phyloP scores from a whole-genome alignment of 108 stramenopile genomes.

The Pseudonitzschia pungens region DNA sequence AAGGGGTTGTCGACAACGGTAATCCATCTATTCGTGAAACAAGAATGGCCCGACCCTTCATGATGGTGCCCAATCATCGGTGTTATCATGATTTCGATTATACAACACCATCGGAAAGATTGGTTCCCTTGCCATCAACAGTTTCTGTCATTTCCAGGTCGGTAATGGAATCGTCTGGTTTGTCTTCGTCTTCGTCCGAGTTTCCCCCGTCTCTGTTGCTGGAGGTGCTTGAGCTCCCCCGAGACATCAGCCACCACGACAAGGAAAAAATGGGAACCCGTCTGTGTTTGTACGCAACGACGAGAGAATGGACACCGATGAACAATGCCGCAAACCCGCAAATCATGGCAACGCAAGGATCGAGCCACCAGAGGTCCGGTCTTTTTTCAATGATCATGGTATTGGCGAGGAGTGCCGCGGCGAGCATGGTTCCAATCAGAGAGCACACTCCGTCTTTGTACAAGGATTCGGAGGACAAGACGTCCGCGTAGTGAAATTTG shows the following conservation, averaged over 20 bases:
- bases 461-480: slow-evolving; percentile 53
- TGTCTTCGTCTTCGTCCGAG: not conserved
- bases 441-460: slow-evolving; percentile 81
- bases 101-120: not conserved
- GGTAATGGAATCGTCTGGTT: not conserved
- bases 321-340: slow-evolving; percentile 55
- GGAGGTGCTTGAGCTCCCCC: slow-evolving; percentile 9
- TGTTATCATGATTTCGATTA: not conserved
- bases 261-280: slow-evolving; percentile 39
- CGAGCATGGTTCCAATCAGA: slow-evolving; percentile 67
- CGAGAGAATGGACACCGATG: slow-evolving; percentile 50
- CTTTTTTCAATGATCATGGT: slow-evolving; percentile 54
- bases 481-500: slow-evolving; percentile 66
- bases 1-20: too few species aligned
- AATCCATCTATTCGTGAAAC: too few species aligned
- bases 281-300: slow-evolving; percentile 28
- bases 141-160: not conserved
- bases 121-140: not conserved
- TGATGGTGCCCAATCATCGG: not conserved
- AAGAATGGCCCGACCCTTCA: too few species aligned
- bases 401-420: slow-evolving; percentile 61
- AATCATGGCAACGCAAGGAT: slow-evolving; percentile 67
- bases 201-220: not conserved
- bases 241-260: slow-evolving; percentile 42
- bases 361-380: slow-evolving; percentile 66